Conservation (phyloP, 176 grass and related monocot species). For the Carex myosuroides region DNA sequence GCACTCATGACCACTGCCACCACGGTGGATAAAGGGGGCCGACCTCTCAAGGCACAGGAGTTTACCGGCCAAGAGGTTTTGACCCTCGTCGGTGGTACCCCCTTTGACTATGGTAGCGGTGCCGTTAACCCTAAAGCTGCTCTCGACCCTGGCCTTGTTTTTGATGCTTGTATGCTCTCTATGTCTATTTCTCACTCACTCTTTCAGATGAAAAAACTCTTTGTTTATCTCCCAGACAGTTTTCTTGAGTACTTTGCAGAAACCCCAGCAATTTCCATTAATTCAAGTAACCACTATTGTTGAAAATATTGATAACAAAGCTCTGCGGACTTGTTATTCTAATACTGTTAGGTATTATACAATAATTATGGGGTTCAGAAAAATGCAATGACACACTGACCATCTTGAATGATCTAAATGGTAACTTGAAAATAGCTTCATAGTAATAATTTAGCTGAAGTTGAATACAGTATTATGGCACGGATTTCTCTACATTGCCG, state of each 20-base stretch:
- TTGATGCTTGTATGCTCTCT: slow-evolving; percentile 74
- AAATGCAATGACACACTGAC: background rate
- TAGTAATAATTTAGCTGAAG: background rate
- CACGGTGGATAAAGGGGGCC: slow-evolving; percentile 64
- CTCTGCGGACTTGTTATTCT: background rate
- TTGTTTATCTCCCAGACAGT: background rate
- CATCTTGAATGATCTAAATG: background rate
- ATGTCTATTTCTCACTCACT: background rate
- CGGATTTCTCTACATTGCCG: background rate
- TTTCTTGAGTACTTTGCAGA: background rate
- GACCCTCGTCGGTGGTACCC: slow-evolving; percentile 62
- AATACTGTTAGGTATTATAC: background rate
- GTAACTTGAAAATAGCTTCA: background rate
- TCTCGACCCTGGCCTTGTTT: slow-evolving; percentile 84
- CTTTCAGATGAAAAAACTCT: background rate
- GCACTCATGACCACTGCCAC: slow-evolving; percentile 93
- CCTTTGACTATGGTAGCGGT: slow-evolving; percentile 96
- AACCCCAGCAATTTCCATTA: background rate
- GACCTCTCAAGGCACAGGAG: slow-evolving; percentile 75
- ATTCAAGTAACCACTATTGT: background rate
- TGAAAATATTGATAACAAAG: background rate
- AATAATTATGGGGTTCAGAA: background rate
- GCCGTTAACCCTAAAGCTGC: slow-evolving; percentile 88
- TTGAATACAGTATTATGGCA: background rate
- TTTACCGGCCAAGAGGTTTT: slow-evolving; percentile 65